Base-by-base conservation (phyloP, 2,329 filamentous ascomycete species). In the Ciborinia camelliae region DNA sequence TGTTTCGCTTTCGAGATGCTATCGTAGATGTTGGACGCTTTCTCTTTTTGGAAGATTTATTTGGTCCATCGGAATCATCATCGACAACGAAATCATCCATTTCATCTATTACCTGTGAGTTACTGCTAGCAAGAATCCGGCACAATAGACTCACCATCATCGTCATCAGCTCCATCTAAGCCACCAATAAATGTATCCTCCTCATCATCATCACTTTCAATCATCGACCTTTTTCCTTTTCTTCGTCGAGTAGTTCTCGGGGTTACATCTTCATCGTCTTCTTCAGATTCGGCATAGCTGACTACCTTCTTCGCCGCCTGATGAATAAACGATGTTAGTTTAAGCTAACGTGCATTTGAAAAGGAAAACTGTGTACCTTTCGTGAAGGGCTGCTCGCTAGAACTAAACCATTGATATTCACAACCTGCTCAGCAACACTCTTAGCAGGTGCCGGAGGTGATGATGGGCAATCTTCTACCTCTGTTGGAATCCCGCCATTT, bases 281-380 rank as follows among this genome's bases (percentile, higher is more conserved):
- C 90, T 52, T 91, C 91, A 1, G 91, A 92, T 73, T 97, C 93
- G 68, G 90, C 88, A 75, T 98, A 98, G 75, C 84, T 95, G 69
- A 95, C 83, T 53, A 81, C 76, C 72, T 87, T 89, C 75, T 85
- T 87, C 15, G 80, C 81, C 82, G 55, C 55, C 55, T 59, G 87
- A 45, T 39, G 8, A n/a, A 12, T 52, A 26, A 39, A 3, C 12
- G 45, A 62, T 43, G 26, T 47, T 60, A 55, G 41, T 39, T 53
- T 41, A 32, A 39, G 62, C 14, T 8, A 7, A 39, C 37, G 4
- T 7, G 23, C 4, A 54, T 20, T 32, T 51, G 45, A 55, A 37
- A 18, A 37, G 55, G 26, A 47, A 30, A 48, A 45, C 9, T 32
- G 48, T 78, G 68, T 81, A 92, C 92, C 83, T 92, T 92, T 73